A percentile compares a stretch with the other conserved stretches of the same genome.
Conservation (phyloP, 495 filamentous ascomycete genomes). For the Tirmania nivea region DNA sequence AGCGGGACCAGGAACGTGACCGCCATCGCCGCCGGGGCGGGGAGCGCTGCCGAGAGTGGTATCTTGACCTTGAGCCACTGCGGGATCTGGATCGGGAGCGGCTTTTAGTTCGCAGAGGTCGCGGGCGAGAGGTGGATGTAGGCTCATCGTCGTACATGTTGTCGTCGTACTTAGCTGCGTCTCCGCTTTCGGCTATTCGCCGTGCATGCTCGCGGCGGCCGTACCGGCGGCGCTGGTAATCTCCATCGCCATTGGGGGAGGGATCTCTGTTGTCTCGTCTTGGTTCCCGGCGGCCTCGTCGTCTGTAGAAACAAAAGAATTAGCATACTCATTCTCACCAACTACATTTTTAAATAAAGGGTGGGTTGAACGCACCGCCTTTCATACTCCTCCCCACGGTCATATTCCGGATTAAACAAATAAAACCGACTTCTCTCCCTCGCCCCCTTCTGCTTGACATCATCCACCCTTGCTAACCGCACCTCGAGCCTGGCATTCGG, state of each 20-base stretch:
- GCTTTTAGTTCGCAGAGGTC: neutral
- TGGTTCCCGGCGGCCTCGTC: slow-evolving; percentile 9
- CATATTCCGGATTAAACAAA: slow-evolving; percentile 68
- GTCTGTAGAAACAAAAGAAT: slow-evolving; percentile 1
- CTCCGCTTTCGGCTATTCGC: slow-evolving; percentile 11
- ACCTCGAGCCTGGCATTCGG: slow-evolving; percentile 50
- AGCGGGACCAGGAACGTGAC: neutral
- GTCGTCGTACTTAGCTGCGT: slow-evolving; percentile 4
- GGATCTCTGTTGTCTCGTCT: slow-evolving; percentile 20
- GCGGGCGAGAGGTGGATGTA: neutral
- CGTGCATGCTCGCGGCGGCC: slow-evolving; percentile 7
- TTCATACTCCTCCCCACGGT: slow-evolving; percentile 50
- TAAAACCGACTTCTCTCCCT: slow-evolving; percentile 73
- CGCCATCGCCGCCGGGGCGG: no score
- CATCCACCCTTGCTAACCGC: slow-evolving; percentile 47
- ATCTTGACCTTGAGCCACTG: neutral
- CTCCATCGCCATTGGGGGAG: slow-evolving; percentile 17
- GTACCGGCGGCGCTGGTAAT: slow-evolving; percentile 14
- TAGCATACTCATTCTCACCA: neutral
- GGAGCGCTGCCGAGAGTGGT: no score
- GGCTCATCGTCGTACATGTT: slow-evolving; percentile 16
- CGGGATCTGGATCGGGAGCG: neutral
- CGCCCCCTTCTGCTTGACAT: slow-evolving; percentile 58
- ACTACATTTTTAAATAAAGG: neutral
- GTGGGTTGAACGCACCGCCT: slow-evolving; percentile 5